phyloP scores from a whole-genome alignment of 345 rosid species.

The Citrus sp. region DNA sequence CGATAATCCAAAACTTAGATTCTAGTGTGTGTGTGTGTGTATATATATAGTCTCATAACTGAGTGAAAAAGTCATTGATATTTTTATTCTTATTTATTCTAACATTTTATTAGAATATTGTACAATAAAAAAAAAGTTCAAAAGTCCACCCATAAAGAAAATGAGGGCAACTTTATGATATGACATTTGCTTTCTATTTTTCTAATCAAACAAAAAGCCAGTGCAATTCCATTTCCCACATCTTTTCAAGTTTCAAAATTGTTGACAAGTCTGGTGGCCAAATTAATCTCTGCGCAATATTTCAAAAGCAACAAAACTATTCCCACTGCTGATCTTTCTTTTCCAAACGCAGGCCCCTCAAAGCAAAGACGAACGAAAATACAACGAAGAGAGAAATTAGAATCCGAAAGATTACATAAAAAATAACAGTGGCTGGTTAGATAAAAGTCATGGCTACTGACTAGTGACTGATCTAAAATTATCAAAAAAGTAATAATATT shows the following conservation, averaged over 20 bases:
- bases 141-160: constrained; percentile 5
- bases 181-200: not conserved
- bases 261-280: not conserved
- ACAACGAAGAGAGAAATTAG: not conserved
- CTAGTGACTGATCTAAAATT: not conserved
- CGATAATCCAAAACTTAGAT: no score
- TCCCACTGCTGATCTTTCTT: not conserved
- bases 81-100: no score
- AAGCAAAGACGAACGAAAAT: not conserved
- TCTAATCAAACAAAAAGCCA: not conserved
- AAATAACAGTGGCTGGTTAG: no score
- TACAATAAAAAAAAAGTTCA: not conserved
- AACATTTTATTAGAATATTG: not conserved
- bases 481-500: not conserved
- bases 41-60: no score
- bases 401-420: not conserved
- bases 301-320: not conserved
- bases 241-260: constrained; percentile 16
- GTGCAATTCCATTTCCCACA: not conserved
- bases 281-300: no score
- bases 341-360: not conserved
- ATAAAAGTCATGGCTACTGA: not conserved
- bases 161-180: not conserved
- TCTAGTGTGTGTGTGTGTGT: no score
- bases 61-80: no score